A percentile compares a stretch with the other conserved stretches of the same genome.
phyloP scores from a whole-genome alignment of 371 early-diverging fungal genomes.

The Circinella minor region DNA sequence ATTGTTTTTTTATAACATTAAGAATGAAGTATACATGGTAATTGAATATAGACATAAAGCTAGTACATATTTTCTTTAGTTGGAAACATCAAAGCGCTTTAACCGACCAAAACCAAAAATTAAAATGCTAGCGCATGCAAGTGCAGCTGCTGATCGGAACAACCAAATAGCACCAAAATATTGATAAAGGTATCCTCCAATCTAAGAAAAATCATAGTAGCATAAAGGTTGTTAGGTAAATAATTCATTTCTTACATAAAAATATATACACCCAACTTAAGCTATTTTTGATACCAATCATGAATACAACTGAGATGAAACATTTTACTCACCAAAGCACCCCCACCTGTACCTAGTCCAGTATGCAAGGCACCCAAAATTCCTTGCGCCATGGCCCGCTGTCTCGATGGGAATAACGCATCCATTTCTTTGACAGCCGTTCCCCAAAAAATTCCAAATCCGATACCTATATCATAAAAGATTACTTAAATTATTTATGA shows the following conservation, averaged over 20 bases:
- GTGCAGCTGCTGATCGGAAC: constrained; percentile 23
- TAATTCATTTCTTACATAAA: no score
- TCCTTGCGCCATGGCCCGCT: constrained; percentile 45
- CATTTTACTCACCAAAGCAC: constrained; percentile 17
- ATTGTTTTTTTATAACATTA: no score
- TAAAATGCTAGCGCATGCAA: constrained; percentile 18
- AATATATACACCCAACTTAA: no score
- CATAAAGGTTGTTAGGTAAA: no score
- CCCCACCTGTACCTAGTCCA: constrained; percentile 42
- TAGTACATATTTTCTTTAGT: no score
- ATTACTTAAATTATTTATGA: neutral
- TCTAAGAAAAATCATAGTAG: neutral
- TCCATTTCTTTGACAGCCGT: constrained; percentile 47
- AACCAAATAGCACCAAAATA: constrained; percentile 27
- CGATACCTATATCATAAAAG: constrained; percentile 11
- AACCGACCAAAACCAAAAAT: constrained; percentile 25
- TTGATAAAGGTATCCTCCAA: constrained; percentile 38
- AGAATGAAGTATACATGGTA: no score
- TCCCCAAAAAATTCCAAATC: constrained; percentile 38
- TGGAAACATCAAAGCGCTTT: neutral
- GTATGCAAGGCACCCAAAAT: constrained; percentile 40
- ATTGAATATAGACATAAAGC: no score
- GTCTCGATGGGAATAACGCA: constrained; percentile 41
- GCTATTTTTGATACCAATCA: no score
- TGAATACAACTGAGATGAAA: no score